Base-by-base conservation (phyloP, 108 stramenopile genomes). In the Bacterosira constricta region DNA sequence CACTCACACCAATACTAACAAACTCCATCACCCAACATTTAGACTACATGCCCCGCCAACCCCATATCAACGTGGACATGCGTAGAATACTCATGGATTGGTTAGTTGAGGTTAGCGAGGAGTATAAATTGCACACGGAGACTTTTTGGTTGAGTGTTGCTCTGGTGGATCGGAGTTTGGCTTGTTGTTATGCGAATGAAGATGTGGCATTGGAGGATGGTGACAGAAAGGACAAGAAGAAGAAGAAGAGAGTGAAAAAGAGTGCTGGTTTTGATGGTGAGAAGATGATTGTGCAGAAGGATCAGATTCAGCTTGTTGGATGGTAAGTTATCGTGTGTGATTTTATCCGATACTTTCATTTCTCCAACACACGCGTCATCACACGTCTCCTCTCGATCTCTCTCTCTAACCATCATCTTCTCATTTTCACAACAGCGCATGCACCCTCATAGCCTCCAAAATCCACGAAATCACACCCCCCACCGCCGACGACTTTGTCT, bases 81-180 rank as follows among this genome's bases (percentile, higher is more conserved):
- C 71, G 96, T 21, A 83, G 81, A 5, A 86, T 94, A 46, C 79
- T 97, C 17, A 80, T 97, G 54, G 92, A 95, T 77, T 97, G 96
- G 96, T 45, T 95, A 54, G 83, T 94, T n/a, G 96, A 97, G 49
- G 63, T 97, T 49, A 74, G 87, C 26, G 87, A 83, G 41, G 88
- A 95, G 71, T 95, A 85, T 53, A 64, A 75, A 9, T 75, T 97
- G 46, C 56, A 54, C n/a, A 47, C 70, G 20, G 64, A 65, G 18
- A 87, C 93, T 6, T 60, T 96, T 38, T 92, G 91, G 75, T 66
- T 93, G 59, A 83, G 87, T 23, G 80, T 88, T 18, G 66, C 79
- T 0, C 45, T 92, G 61, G 63, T 96, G 39, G 94, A 97, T 83
- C 58, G 78, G 41, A 82, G 77, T 35, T 79, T 96, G 58, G 85